Conservation (phyloP, 202 grass and related monocot species). For the Eragrostis tef region DNA sequence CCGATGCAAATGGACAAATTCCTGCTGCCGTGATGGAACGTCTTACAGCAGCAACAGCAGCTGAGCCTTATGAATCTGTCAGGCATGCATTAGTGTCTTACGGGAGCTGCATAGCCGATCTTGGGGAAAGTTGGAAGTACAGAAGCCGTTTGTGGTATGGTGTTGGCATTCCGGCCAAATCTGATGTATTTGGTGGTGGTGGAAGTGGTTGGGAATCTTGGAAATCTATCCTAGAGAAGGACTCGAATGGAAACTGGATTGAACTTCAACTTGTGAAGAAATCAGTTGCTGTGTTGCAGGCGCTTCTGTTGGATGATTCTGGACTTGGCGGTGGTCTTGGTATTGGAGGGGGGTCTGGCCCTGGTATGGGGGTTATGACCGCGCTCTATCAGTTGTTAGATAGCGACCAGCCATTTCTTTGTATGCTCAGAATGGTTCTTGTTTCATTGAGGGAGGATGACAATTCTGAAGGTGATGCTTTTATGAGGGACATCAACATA, state of each 20-base stretch:
- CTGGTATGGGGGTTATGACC: slow-evolving; percentile 94
- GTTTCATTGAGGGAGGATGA: slow-evolving; percentile 98
- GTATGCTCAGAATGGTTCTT: slow-evolving; percentile 96
- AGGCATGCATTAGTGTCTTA: slow-evolving; percentile 97
- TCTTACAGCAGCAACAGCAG: slow-evolving; percentile 91
- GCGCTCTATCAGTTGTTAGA: slow-evolving; percentile 94
- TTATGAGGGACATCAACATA: slow-evolving; percentile 62
- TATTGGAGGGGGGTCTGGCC: slow-evolving; percentile 93
- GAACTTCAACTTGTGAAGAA: slow-evolving; percentile 97
- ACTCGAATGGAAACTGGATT: slow-evolving; percentile 80
- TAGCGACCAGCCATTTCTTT: slow-evolving; percentile 98
- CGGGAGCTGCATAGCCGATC: slow-evolving; percentile 80
- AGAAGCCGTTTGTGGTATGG: slow-evolving; percentile 94
- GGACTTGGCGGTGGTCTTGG: slow-evolving; percentile 92
- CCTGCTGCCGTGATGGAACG: slow-evolving; percentile 93
- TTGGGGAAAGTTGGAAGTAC: slow-evolving; percentile 95
- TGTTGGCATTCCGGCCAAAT: slow-evolving; percentile 78
- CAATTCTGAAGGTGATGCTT: slow-evolving; percentile 68
- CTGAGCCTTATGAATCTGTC: slow-evolving; percentile 96
- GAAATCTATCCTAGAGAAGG: slow-evolving; percentile 77
- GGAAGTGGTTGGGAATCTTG: slow-evolving; percentile 79
- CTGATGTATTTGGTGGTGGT: slow-evolving; percentile 78
- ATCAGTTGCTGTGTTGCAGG: slow-evolving; percentile 87
- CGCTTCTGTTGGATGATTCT: slow-evolving; percentile 95
- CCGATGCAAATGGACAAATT: slow-evolving; percentile 95